Base-by-base conservation (phyloP, 1,139 yeast genomes). In the Chernovozyma sophiae-reginae region DNA sequence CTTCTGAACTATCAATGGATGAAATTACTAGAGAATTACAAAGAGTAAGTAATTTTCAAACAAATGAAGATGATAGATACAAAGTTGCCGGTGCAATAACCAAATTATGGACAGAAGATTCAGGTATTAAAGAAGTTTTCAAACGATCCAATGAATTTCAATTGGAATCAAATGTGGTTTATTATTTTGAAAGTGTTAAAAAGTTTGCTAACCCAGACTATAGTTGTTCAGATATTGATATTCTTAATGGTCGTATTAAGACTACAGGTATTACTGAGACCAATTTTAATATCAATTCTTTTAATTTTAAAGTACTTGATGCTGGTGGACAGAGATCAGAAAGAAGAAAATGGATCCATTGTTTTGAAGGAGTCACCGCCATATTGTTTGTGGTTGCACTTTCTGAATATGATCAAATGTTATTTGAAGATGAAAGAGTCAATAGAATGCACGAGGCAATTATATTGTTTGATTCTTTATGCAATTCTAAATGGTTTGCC, bases 301-400 rank as follows among this genome's bases (percentile, higher is more conserved):
- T 77, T 39, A 79, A 72, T 43, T 81, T 90, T 53, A 80, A 79
- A 49, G 86, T 94, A 33, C 68, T 89, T 39, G 99, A 92, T 65
- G 97, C 96, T 4, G 99, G 99, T 34, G 99, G 99, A 2, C 98
- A 92, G 62, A 70, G 98, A 41, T 79, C 90, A 30, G 98, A 92
- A 60, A 74, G 98, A 40, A 80, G 82, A 48, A 92, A 92, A 56
- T 92, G 98, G 98, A 86, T 92, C 43, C 96, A 90, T 56, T 86
- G 96, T 54, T 92, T 94, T 60, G 95, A 90, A 52, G 87, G 86
- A 46, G 89, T 92, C 39, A 85, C 96, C 0, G 87, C 95, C 2
- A 82, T 94, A 1, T 60, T 92, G 27, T 92, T 89, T 60, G 96
- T 92, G n/a, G 76, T 86, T 20, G 97, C 97, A 0, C 80, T 89